Conservation (phyloP, 2,329 filamentous ascomycete species). For the Metarhizium brunneum region DNA sequence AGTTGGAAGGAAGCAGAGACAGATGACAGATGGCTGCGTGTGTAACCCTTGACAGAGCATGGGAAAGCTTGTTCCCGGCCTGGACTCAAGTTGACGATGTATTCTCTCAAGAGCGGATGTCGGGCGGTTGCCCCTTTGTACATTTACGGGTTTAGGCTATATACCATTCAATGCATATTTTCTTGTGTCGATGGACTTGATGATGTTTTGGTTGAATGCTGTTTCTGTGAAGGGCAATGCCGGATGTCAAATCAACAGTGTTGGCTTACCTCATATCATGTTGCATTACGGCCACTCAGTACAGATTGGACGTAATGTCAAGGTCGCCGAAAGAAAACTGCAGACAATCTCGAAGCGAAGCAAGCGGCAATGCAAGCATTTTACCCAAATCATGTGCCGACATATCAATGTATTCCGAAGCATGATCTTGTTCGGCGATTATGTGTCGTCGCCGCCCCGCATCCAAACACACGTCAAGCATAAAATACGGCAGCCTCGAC, state of each 20-base stretch:
- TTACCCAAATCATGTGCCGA: background rate
- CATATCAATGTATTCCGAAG: background rate
- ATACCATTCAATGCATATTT: constrained; percentile 6
- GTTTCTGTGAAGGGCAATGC: background rate
- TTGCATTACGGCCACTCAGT: too few relatives aligned
- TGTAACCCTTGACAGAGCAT: background rate
- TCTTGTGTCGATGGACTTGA: background rate
- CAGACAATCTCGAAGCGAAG: background rate
- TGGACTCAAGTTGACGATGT: background rate
- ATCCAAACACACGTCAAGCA: too few relatives aligned
- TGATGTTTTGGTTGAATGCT: background rate
- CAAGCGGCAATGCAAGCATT: background rate
- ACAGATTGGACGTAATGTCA: too few relatives aligned
- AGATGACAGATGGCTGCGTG: background rate
- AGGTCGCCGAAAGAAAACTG: background rate
- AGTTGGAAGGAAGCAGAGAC: background rate
- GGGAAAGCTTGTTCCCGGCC: background rate
- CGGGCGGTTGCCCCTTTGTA: constrained; percentile 2
- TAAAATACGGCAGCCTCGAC: too few relatives aligned
- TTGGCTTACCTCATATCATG: too few relatives aligned
- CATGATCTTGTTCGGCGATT: too few relatives aligned
- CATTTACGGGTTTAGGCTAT: constrained; percentile 1
- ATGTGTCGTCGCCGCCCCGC: too few relatives aligned
- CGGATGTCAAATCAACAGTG: too few relatives aligned
- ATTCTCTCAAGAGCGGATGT: background rate